Conservation (phyloP, 805 yeast genomes). For the Suhomyces canberraensis region DNA sequence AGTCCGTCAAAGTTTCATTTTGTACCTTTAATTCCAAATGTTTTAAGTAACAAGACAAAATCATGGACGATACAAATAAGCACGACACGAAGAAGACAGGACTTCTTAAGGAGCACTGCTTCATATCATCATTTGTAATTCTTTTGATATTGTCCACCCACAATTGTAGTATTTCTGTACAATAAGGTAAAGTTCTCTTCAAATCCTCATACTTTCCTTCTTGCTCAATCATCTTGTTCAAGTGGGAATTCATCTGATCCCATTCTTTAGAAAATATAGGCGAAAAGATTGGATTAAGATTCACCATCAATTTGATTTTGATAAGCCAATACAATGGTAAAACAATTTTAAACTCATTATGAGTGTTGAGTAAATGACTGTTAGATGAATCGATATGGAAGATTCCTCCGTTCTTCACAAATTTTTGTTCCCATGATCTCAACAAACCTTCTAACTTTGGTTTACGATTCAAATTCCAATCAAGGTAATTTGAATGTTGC, state of each 20-base stretch:
- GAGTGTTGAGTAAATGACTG: conserved; percentile 45
- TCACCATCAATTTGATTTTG: conserved; percentile 60
- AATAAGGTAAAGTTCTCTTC: conserved; percentile 14
- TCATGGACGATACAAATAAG: conserved; percentile 57
- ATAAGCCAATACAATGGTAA: conserved; percentile 66
- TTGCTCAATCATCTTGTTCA: conserved; percentile 48
- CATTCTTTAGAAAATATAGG: conserved; percentile 66
- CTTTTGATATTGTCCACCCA: conserved; percentile 75
- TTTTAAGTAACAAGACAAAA: conserved; percentile 61
- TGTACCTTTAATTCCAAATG: conserved; percentile 43
- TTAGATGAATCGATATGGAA: conserved; percentile 52
- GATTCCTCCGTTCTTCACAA: conserved; percentile 60
- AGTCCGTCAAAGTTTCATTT: conserved; percentile 14
- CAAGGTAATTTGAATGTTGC: conserved; percentile 46
- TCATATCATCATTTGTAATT: conserved; percentile 50
- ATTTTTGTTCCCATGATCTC: conserved; percentile 66
- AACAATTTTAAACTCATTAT: conserved; percentile 59
- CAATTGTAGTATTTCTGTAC: conserved; percentile 56
- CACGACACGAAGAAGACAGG: conserved; percentile 76
- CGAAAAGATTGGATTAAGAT: conserved; percentile 58
- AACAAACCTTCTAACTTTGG: conserved; percentile 57
- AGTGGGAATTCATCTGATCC: conserved; percentile 56
- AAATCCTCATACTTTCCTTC: conserved; percentile 57
- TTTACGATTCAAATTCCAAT: conserved; percentile 64
- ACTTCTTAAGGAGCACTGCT: conserved; percentile 64